Conservation (phyloP, 1,139 yeast species). For the Sporopachydermia cereana region DNA sequence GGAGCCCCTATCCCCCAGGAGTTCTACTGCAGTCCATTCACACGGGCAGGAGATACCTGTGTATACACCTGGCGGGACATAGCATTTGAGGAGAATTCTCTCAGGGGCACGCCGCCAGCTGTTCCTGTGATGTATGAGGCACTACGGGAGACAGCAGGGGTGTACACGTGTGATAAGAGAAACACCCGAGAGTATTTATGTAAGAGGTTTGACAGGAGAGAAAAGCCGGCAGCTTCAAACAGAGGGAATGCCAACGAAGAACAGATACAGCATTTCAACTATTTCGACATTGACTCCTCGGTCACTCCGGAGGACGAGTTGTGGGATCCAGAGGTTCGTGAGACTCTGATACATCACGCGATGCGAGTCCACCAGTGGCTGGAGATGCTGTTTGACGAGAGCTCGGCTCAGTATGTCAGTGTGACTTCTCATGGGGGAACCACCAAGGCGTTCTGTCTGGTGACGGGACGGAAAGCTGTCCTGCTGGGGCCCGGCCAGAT, state of each 20-base stretch:
- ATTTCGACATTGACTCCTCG: conserved; percentile 27
- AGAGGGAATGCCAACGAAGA: neutral
- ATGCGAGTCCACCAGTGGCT: conserved; percentile 38
- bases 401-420: conserved; percentile 29
- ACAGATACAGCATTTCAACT: neutral
- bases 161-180: conserved; percentile 57
- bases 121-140: conserved; percentile 38
- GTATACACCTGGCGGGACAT: conserved; percentile 46
- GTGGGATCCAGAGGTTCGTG: conserved; percentile 34
- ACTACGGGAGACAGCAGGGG: conserved; percentile 57
- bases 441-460: conserved; percentile 41
- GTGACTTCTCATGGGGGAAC: conserved; percentile 57
- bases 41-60: conserved; percentile 49
- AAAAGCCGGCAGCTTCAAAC: conserved; percentile 4
- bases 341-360: conserved; percentile 37
- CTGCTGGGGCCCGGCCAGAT: conserved; percentile 55
- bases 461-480: conserved; percentile 41
- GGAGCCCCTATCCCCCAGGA: conserved; percentile 45
- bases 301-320: conserved; percentile 39
- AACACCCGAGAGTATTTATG: conserved; percentile 29
- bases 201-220: conserved; percentile 24
- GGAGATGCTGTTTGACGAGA: conserved; percentile 31
- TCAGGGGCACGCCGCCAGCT: conserved; percentile 11
- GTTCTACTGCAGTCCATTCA: conserved; percentile 54
- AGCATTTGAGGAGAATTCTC: conserved; percentile 13